Conservation (phyloP, 2,329 filamentous ascomycete species). For the Gnomoniopsis sp. region DNA sequence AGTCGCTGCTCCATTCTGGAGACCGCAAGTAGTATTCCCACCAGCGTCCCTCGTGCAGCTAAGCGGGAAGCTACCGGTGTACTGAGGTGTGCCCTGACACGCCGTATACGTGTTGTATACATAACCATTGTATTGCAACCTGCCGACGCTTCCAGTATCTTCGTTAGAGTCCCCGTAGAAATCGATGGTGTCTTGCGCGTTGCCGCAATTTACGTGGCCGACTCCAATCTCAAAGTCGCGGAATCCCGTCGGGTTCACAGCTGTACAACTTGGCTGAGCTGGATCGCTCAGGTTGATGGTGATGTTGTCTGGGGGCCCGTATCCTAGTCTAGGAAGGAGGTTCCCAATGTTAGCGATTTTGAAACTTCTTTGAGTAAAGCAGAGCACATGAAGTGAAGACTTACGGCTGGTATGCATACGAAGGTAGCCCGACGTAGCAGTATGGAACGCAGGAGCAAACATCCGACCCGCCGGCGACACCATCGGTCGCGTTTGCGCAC, state of each 20-base stretch:
- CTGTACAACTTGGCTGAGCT: neutral
- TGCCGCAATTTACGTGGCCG: constrained; percentile 10
- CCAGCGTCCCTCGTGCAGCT: neutral
- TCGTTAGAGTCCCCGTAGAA: constrained; percentile 7
- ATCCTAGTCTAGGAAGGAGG: neutral
- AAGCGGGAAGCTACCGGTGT: neutral
- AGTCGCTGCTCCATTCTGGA: neutral
- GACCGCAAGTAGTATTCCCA: neutral
- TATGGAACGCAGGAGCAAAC: constrained; percentile 1
- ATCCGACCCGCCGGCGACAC: neutral
- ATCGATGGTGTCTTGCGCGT: neutral
- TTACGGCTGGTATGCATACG: constrained; percentile 4
- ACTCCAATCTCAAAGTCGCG: neutral
- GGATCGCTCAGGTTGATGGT: neutral
- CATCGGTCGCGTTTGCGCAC: neutral
- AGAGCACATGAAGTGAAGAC: neutral
- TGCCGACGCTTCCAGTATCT: constrained; percentile 1
- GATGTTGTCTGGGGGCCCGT: constrained; percentile 1
- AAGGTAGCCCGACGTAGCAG: constrained; percentile 2
- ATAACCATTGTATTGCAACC: neutral
- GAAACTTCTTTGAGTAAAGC: neutral
- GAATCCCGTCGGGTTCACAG: neutral
- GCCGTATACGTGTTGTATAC: neutral
- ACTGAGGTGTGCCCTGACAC: neutral
- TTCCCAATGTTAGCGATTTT: too few species aligned